Percentiles rank a stretch among this genome's conserved stretches.
Evolutionary conservation across 2,329 filamentous ascomycete species (phyloP).

Genomic region (Fusarium sp.): DNA sequence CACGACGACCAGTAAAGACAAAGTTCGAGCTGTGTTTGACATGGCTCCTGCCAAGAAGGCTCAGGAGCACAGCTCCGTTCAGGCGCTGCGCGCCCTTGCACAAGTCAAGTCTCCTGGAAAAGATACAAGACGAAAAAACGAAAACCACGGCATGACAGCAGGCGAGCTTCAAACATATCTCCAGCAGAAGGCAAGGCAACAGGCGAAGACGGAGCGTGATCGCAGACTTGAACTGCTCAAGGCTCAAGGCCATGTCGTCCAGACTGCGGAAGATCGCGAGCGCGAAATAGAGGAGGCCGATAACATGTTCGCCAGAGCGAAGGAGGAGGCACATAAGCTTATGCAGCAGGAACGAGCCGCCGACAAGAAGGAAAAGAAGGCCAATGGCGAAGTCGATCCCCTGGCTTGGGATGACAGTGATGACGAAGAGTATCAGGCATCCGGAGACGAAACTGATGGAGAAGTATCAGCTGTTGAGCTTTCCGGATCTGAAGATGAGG

Average conservation of each 20-base stretch:
- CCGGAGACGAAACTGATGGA: slow-evolving; percentile 54
- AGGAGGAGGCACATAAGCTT: slow-evolving; percentile 80
- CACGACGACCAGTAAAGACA: slow-evolving; percentile 61
- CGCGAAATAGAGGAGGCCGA: slow-evolving; percentile 86
- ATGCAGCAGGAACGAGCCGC: slow-evolving; percentile 81
- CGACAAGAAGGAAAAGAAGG: slow-evolving; percentile 72
- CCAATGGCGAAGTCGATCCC: slow-evolving; percentile 61
- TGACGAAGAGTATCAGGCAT: slow-evolving; percentile 63
- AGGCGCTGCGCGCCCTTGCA: slow-evolving; percentile 79
- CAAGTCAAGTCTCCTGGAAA: slow-evolving; percentile 75
- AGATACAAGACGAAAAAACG: slow-evolving; percentile 58
- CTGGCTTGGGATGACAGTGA: slow-evolving; percentile 69
- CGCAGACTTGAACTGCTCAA: slow-evolving; percentile 81
- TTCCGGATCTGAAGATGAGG: slow-evolving; percentile 60
- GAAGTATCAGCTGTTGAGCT: slow-evolving; percentile 58
- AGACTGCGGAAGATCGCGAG: slow-evolving; percentile 88
- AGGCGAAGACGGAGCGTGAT: slow-evolving; percentile 82
- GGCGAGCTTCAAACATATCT: slow-evolving; percentile 77
- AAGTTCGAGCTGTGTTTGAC: slow-evolving; percentile 75
- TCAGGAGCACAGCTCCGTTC: slow-evolving; percentile 73
- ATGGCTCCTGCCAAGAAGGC: slow-evolving; percentile 72
- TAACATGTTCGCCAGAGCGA: slow-evolving; percentile 86
- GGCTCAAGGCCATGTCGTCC: slow-evolving; percentile 82
- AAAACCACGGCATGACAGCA: slow-evolving; percentile 71
- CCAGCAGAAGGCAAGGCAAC: slow-evolving; percentile 78